These are phyloP conservation scores for Poa annua DNA, from an alignment of 176 grass and related monocot genomes.

Conservation along the genomic window DNA sequence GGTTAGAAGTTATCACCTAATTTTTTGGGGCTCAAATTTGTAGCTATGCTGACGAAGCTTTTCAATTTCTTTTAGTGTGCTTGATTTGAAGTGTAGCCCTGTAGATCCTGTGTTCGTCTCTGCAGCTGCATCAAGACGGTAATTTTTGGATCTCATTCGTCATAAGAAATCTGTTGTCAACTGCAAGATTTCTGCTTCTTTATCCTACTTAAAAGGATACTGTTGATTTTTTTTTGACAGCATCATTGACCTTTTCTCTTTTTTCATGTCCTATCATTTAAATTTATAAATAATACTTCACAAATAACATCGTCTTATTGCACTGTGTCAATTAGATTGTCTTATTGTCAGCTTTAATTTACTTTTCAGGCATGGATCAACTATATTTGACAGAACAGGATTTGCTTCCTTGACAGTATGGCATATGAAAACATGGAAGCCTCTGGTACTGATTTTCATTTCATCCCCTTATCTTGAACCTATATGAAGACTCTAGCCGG, in stretches of 20 bases:
- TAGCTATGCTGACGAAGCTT: constrained; percentile 41
- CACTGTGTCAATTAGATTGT: constrained; percentile 7
- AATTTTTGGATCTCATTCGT: constrained; percentile 38
- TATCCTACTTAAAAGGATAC: neutral
- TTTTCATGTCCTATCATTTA: constrained; percentile 16
- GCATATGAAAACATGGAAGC: constrained; percentile 98
- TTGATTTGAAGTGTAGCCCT: constrained; percentile 98
- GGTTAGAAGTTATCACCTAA: constrained; percentile 61
- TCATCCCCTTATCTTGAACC: constrained; percentile 31
- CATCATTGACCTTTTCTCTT: neutral
- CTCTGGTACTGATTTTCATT: constrained; percentile 69
- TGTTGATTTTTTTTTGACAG: constrained; percentile 20
- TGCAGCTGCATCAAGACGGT: constrained; percentile 93
- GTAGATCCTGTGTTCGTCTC: constrained; percentile 95
- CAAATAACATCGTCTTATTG: constrained; percentile 25
- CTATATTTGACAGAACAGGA: constrained; percentile 72
- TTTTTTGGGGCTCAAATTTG: neutral
- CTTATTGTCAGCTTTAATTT: constrained; percentile 41
- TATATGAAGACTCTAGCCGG: constrained; percentile 14
- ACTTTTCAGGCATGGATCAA: constrained; percentile 66
- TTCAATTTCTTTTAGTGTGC: constrained; percentile 64
- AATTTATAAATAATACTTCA: constrained; percentile 14
- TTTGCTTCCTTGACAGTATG: constrained; percentile 94
- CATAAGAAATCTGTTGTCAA: constrained; percentile 34
- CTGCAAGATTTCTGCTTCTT: constrained; percentile 20